Evolutionary conservation across 495 filamentous ascomycete genomes (phyloP), one percentile per base, ranked within the genome.

Genomic region (Letharia lupina): DNA sequence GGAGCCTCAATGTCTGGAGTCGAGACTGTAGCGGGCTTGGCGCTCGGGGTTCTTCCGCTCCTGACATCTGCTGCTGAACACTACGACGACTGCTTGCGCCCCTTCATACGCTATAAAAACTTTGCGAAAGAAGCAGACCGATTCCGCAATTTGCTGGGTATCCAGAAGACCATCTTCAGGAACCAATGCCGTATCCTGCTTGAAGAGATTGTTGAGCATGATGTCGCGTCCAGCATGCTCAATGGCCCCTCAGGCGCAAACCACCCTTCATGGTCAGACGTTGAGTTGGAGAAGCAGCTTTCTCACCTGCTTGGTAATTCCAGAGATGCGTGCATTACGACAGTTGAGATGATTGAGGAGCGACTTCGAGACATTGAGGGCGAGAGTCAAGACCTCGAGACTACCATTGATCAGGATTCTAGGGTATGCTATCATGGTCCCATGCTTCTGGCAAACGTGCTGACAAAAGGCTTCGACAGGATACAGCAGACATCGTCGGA

Each of bases 31-130:
- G 70, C 61, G n/a, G 71, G 73, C n/a, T 62, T 76, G 52, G 66
- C 60, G 39, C 52, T 76, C 33, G 74, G 59, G 4, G 52, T 76
- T 18, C 65, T 76, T 35, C 74, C 74, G 12, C 50, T 76, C 18
- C 42, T 76, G 3, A 50, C 75, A 10, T 70, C 69, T 41, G 68
- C 68, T 45, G 61, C 68, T 11, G 67, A 75, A 54, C 68, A 75
- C 54, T 76, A 73, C 56, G 67, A 75, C n/a, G 52, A 67, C 41
- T 67, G 66, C 37, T 71, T 72, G 28, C n/a, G 66, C 12, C 73
- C 74, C 7, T 74, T 75, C 60, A 31, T 58, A 10, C 64, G 71
- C 13, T 75, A 68, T 39, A 63, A 50, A 20, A 60, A 57, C 20
- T 67, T 67, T n/a, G 23, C 66, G 12, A 64, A 66, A 50, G 70